Percentiles rank a stretch among this genome's conserved stretches.
Evolutionary conservation across 2,329 filamentous ascomycete species (phyloP).

Genomic region (Tolypocladium guangdongense): DNA sequence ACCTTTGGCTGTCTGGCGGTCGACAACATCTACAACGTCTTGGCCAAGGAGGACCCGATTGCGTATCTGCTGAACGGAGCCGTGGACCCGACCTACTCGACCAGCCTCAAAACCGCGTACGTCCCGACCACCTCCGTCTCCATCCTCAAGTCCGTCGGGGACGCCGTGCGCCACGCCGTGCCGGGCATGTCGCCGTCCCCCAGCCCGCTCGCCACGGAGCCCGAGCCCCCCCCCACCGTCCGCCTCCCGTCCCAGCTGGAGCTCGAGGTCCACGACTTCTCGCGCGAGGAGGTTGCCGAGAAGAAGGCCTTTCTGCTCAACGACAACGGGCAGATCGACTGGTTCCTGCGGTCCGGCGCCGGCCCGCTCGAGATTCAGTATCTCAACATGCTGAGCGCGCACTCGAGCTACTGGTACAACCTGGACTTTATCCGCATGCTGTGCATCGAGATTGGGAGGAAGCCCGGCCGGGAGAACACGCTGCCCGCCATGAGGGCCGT

Average conservation of each 20-base stretch:
- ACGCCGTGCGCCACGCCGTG: slow-evolving; percentile 50
- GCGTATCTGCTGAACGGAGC: slow-evolving; percentile 88
- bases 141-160: slow-evolving; percentile 53
- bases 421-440: slow-evolving; percentile 83
- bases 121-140: slow-evolving; percentile 64
- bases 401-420: slow-evolving; percentile 87
- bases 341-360: slow-evolving; percentile 69
- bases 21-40: slow-evolving; percentile 93
- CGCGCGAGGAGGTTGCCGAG: slow-evolving; percentile 83
- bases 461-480: slow-evolving; percentile 51
- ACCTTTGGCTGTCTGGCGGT: slow-evolving; percentile 85
- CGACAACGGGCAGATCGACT: slow-evolving; percentile 95
- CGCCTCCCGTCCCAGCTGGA: slow-evolving; percentile 62
- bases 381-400: slow-evolving; percentile 90
- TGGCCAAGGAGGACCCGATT: slow-evolving; percentile 63
- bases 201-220: slow-evolving; percentile 16
- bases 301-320: slow-evolving; percentile 80
- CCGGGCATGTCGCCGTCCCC: slow-evolving; percentile 34
- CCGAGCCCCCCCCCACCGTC: slow-evolving; percentile 25
- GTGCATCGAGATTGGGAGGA: slow-evolving; percentile 75
- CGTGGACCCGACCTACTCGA: slow-evolving; percentile 70
- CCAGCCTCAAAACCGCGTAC: slow-evolving; percentile 63
- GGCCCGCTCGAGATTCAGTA: slow-evolving; percentile 93
- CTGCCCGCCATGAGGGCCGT: slow-evolving; percentile 47
- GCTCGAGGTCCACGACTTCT: slow-evolving; percentile 91